Evolutionary conservation across 2,329 filamentous ascomycete species (phyloP), one percentile per base, ranked within the genome.

Genomic region (Pyrenophora graminea): DNA sequence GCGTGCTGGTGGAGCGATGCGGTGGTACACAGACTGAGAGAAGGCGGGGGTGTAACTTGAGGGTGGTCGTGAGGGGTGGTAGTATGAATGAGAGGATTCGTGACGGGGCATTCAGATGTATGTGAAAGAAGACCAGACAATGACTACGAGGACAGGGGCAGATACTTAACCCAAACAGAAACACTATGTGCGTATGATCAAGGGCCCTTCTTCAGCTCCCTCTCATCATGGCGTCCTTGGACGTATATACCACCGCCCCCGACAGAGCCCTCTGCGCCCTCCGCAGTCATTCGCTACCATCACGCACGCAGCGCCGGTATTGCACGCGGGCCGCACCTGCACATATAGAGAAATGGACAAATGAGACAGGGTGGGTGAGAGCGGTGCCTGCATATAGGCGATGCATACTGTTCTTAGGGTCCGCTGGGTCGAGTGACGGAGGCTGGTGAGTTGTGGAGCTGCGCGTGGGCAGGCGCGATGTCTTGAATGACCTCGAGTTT

Each of bases 401-500:
- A 53, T 57, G 57, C 65, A 59, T 67, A 67, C 64, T 64, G 59
- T 52, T 64, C 65, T 67, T 65, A 50, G 48, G 48, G 43, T 57
- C 46, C 43, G 38, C 42, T 51, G 57, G 51, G 53, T 30, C 63
- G 54, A 59, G 54, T 69, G 67, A 68, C 59, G 57, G 58, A 55
- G 52, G 56, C 57, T 62, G 61, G 55, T 67, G 66, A 60, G 61
- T 54, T 56, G 51, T 41, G 51, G 37, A 41, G 49, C 41, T 55
- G 62, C 66, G 64, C 66, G 63, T 69, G 66, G 61, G 48, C 55
- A 56, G 57, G 52, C 55, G 53, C 39, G 21, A 51, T 68, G 67
- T 69, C 65, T 68, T 68, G 58, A 57, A 65, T 68, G 67, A 69
- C 66, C 59, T 56, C 44, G 43, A 56, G 55, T 53, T 45, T 56